Evolutionary conservation across 2,329 filamentous ascomycete genomes (phyloP), one percentile per base, ranked within the genome.

Genomic region (Cryphonectria naterciae): DNA sequence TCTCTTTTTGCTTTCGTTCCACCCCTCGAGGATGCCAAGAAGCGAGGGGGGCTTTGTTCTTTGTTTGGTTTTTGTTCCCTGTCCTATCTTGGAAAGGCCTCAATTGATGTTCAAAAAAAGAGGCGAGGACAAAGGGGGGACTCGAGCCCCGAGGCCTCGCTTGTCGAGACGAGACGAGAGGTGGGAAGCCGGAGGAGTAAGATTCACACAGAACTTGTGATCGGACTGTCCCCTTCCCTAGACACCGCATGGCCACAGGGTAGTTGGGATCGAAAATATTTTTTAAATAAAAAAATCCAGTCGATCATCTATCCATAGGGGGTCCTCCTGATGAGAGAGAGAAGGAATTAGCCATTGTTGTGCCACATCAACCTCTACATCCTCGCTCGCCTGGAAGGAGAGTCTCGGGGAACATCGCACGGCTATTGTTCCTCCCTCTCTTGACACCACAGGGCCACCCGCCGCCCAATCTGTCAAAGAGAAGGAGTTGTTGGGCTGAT

Each of bases 141-240:
- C 22, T 19, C 15, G 28, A 32, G 32, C 19, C 13, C 15, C 32
- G 28, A n/a, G 35, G 60, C 46, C n/a, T 69, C 67, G 67, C 67
- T 69, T 60, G 61, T 64, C 52, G 61, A 69, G 54, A 64, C 61
- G 67, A 68, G 67, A 52, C 43, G 60, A 54, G 58, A 35, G 52
- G 13, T 35, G 35, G 10, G 43, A 28, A 64, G 67, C 61, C n/a
- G 22, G 17, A 49, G 46, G 43, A 49, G 17, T 4, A 32, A 54
- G 13, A 5, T 54, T 49, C 43, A 6, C 46, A 58, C 49, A 58
- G 46, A 46, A 19, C 17, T 61, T 35, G 58, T 32, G 19, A 49
- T 19, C 43, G 32, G 54, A n/a, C 17, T 56, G 32, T 15, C 39
- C 60, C 61, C 39, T 35, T 39, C 11, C 25, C 60, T 10, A 43